phyloP scores from a whole-genome alignment of 441 rosid species.

The Gossypium gossypioides region DNA sequence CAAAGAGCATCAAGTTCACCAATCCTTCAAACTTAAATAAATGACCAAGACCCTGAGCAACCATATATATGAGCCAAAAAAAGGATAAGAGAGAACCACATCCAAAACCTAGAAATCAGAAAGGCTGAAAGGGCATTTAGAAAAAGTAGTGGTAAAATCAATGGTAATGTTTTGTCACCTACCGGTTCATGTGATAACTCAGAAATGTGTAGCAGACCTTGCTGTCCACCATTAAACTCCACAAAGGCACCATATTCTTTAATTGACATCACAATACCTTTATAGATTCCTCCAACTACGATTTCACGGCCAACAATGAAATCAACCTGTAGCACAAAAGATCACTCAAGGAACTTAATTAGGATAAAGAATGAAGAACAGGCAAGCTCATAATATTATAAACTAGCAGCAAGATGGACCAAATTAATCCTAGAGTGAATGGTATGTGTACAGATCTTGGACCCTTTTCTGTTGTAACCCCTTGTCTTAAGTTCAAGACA shows the following conservation, averaged over 20 bases:
- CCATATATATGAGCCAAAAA: not conserved
- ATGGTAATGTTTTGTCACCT: conserved; percentile 14
- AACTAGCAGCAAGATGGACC: not conserved
- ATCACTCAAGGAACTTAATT: conserved; percentile 8
- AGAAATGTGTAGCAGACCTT: conserved; percentile 83
- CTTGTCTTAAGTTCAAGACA: too few relatives aligned
- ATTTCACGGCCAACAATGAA: conserved; percentile 75
- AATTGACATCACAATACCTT: conserved; percentile 76
- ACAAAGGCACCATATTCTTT: conserved; percentile 97
- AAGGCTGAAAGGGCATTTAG: not conserved
- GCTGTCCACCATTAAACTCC: conserved; percentile 94
- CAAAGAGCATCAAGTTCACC: not conserved
- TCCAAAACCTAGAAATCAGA: not conserved
- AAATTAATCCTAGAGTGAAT: not conserved
- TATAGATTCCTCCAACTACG: conserved; percentile 75
- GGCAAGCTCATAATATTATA: not conserved
- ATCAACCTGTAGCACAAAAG: conserved; percentile 50
- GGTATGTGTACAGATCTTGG: not conserved
- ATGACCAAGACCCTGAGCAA: not conserved
- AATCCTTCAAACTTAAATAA: not conserved
- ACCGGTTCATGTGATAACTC: conserved; percentile 92
- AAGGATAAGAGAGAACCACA: not conserved
- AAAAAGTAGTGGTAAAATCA: not conserved
- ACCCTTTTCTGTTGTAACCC: not conserved
- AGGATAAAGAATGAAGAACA: not conserved